Evolutionary conservation across 306 rosid species (phyloP).

Genomic region (Crataegus laevigata): DNA sequence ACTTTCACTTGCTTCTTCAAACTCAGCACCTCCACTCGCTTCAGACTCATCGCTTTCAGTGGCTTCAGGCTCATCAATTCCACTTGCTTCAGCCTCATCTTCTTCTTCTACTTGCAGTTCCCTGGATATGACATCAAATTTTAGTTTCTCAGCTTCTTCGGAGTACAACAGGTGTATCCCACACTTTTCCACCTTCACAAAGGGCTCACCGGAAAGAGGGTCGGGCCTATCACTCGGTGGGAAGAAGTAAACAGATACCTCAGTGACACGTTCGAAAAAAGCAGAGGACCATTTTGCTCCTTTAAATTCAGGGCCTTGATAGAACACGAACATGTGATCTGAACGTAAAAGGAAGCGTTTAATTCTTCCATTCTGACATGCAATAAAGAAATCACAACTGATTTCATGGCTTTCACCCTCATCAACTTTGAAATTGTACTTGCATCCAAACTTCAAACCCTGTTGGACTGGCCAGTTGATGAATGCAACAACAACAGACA

Average conservation of each 20-base stretch:
- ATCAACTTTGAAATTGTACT: background rate
- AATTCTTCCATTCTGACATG: too few relatives aligned
- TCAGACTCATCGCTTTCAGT: too few relatives aligned
- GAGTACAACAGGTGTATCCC: background rate
- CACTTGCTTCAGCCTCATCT: background rate
- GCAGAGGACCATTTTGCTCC: background rate
- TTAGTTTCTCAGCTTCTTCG: background rate
- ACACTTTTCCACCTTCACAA: background rate
- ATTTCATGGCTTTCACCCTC: background rate
- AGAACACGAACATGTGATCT: background rate
- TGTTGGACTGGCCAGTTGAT: accelerated
- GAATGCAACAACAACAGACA: background rate
- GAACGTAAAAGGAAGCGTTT: too few relatives aligned
- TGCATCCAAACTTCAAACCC: background rate
- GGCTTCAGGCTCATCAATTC: too few relatives aligned
- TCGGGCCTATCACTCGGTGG: too few relatives aligned
- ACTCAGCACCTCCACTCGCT: too few relatives aligned
- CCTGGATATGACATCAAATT: background rate
- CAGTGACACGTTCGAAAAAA: background rate
- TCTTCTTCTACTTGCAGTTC: background rate
- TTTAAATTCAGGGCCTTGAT: background rate
- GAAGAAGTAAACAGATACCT: background rate
- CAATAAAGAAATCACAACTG: background rate
- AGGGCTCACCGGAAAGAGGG: too few relatives aligned
- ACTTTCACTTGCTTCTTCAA: too few relatives aligned